Conservation (phyloP, 192 early-diverging fungal species). For the Mortierella claussenii region DNA sequence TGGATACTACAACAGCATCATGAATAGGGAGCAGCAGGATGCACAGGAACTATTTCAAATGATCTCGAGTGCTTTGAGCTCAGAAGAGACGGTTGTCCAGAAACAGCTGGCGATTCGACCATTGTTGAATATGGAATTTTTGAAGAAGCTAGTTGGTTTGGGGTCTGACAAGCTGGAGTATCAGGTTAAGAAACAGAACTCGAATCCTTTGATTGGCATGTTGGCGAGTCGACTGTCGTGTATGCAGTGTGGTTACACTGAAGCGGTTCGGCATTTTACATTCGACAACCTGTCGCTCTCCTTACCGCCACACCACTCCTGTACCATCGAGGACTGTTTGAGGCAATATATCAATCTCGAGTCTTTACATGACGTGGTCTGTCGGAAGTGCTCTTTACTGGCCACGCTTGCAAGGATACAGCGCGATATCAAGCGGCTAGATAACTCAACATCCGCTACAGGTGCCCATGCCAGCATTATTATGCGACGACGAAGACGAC, state of each 20-base stretch:
- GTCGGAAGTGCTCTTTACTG: constrained; percentile 70
- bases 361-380: constrained; percentile 70
- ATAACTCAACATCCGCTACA: background rate
- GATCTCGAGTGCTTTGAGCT: constrained; percentile 75
- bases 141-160: constrained; percentile 21
- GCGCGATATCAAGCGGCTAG: constrained; percentile 47
- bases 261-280: constrained; percentile 79
- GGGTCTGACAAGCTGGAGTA: constrained; percentile 1
- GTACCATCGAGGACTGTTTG: constrained; percentile 64
- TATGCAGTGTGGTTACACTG: constrained; percentile 81
- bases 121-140: constrained; percentile 26
- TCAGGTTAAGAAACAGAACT: constrained; percentile 16
- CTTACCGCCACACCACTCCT: constrained; percentile 63
- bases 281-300: constrained; percentile 85
- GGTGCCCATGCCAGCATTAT: background rate
- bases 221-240: constrained; percentile 82
- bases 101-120: constrained; percentile 24
- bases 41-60: constrained; percentile 91
- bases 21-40: constrained; percentile 84
- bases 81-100: constrained; percentile 61
- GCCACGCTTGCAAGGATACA: constrained; percentile 55
- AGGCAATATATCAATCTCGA: constrained; percentile 68
- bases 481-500: no score
- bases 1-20: constrained; percentile 60
- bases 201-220: constrained; percentile 83